These are phyloP conservation scores for Petunia axillaris DNA, from an alignment of 257 asterid species.

Conservation along the genomic window DNA sequence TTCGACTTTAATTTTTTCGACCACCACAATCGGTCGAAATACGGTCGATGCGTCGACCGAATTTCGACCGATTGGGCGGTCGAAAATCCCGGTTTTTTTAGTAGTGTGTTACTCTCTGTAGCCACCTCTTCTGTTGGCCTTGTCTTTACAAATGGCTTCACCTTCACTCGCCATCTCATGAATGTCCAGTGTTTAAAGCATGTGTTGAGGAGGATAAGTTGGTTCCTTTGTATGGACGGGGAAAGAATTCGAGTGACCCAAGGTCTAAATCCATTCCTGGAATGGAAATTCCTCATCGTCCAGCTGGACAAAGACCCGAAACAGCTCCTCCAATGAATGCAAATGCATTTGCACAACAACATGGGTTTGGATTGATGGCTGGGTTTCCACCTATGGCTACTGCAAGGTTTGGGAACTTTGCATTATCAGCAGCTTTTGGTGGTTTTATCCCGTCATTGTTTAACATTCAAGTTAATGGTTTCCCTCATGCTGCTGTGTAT, in stretches of 20 bases:
- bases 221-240: slow-evolving; percentile 69
- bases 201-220: slow-evolving; percentile 60
- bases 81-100: no score
- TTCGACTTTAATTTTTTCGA: no score
- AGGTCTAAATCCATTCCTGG: slow-evolving; percentile 65
- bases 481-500: slow-evolving; percentile 51
- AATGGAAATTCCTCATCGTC: slow-evolving; percentile 57
- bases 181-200: slow-evolving; percentile 77
- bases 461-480: slow-evolving; percentile 50
- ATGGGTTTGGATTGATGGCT: slow-evolving; percentile 45
- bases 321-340: slow-evolving; percentile 52
- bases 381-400: slow-evolving; percentile 42
- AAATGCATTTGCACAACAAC: slow-evolving; percentile 37
- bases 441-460: slow-evolving; percentile 47
- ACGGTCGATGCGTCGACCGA: no score
- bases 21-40: no score
- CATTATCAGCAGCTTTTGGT: slow-evolving; percentile 53
- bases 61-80: no score
- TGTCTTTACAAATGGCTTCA: slow-evolving; percentile 74
- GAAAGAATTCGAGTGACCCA: slow-evolving; percentile 69
- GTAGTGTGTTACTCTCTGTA: slow-evolving; percentile 72
- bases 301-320: slow-evolving; percentile 53
- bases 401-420: slow-evolving; percentile 52
- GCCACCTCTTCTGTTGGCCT: slow-evolving; percentile 81
- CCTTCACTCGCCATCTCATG: slow-evolving; percentile 56